Evolutionary conservation across 2,329 filamentous ascomycete genomes (phyloP).

Genomic region (Talaromyces sp.): DNA sequence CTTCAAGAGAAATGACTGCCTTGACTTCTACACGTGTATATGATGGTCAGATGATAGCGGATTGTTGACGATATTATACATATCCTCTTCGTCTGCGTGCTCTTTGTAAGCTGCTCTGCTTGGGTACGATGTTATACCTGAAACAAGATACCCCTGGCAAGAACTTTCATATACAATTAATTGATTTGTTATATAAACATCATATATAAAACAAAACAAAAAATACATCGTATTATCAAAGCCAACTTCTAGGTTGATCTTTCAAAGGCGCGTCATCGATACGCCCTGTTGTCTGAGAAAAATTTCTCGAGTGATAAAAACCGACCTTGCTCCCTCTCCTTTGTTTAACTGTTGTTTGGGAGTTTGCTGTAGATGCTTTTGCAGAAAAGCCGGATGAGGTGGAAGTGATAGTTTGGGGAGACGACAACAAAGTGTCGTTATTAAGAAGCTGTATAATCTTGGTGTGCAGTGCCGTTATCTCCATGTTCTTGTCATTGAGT

Average conservation of each 20-base stretch:
- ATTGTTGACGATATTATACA: too few species aligned
- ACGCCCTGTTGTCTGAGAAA: not conserved
- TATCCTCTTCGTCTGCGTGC: too few species aligned
- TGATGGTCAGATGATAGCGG: too few species aligned
- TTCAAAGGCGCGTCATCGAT: not conserved
- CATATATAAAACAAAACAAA: too few species aligned
- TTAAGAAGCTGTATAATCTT: conserved; percentile 19
- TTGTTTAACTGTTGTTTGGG: not conserved
- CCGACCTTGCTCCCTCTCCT: not conserved
- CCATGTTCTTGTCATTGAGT: conserved; percentile 19
- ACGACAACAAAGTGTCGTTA: conserved; percentile 4
- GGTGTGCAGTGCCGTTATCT: conserved; percentile 23
- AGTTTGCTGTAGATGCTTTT: not conserved
- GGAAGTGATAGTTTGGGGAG: not conserved
- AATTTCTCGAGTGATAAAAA: not conserved
- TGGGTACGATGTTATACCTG: too few species aligned
- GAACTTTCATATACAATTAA: too few species aligned
- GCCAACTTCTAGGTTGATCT: not conserved
- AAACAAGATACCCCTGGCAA: too few species aligned
- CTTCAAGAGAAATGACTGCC: too few species aligned
- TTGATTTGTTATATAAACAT: too few species aligned
- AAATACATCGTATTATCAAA: not conserved
- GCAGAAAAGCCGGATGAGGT: not conserved
- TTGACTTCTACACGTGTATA: too few species aligned
- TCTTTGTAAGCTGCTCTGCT: too few species aligned